A percentile compares a stretch with the other conserved stretches of the same genome.
Conservation (phyloP, 202 grass and related monocot species). For the Hordeum pubiflorum region DNA sequence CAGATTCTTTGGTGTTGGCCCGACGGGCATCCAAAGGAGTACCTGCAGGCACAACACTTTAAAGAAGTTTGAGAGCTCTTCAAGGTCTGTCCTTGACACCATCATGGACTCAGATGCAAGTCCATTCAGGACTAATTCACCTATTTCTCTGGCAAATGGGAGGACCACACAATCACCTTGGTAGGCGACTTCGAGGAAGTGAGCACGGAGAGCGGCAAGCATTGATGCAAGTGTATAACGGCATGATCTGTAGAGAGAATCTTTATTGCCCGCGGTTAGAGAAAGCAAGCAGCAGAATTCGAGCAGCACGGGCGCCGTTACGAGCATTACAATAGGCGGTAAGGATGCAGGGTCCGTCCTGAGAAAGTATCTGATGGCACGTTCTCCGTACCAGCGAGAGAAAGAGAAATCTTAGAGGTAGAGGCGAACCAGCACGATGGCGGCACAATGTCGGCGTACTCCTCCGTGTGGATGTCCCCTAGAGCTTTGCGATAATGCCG, state of each 20-base stretch:
- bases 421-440: conserved; percentile 57
- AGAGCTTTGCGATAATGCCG: not conserved
- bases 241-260: conserved; percentile 53
- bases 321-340: conserved; percentile 13
- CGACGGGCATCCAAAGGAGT: conserved; percentile 15
- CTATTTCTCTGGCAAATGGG: conserved; percentile 47
- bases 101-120: conserved; percentile 44
- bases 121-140: conserved; percentile 27
- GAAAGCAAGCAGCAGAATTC: conserved; percentile 64
- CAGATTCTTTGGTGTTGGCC: conserved; percentile 34
- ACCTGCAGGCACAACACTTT: conserved; percentile 22
- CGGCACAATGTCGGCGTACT: conserved; percentile 39
- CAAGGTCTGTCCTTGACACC: conserved; percentile 36
- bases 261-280: conserved; percentile 32
- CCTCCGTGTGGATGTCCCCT: not conserved
- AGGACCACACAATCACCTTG: conserved; percentile 50
- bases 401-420: conserved; percentile 40
- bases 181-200: conserved; percentile 27
- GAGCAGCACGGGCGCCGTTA: conserved; percentile 41
- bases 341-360: conserved; percentile 22
- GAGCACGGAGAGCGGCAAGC: conserved; percentile 4
- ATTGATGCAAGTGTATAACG: conserved; percentile 46
- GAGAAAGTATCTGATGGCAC: conserved; percentile 58
- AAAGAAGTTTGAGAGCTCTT: conserved; percentile 75
- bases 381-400: conserved; percentile 24